These are phyloP conservation scores for Alternaria triticimaculans DNA, from an alignment of 2,329 filamentous ascomycete species.

Conservation along the genomic window DNA sequence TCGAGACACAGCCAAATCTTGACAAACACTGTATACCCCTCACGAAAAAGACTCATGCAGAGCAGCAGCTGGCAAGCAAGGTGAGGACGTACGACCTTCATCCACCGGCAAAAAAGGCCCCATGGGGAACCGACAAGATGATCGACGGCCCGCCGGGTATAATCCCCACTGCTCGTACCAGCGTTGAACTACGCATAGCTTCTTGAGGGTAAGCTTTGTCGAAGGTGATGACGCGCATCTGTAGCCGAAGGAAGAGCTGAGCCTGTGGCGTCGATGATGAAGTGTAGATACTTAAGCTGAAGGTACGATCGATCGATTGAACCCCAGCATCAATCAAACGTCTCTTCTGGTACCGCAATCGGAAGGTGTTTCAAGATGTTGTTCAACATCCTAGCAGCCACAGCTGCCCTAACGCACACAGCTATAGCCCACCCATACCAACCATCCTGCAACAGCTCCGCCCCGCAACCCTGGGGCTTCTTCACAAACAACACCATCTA, in stretches of 20 bases:
- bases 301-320: neutral
- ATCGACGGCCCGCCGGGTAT: constrained; percentile 6
- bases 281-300: constrained; percentile 3
- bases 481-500: constrained; percentile 32
- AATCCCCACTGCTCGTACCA: neutral
- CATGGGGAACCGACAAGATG: neutral
- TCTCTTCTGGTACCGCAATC: neutral
- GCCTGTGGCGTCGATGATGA: neutral
- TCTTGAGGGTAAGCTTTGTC: neutral
- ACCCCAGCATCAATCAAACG: neutral
- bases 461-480: constrained; percentile 19
- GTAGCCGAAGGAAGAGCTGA: neutral
- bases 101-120: constrained; percentile 6
- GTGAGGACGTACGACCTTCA: neutral
- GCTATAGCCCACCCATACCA: constrained; percentile 1
- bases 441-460: neutral
- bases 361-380: neutral
- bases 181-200: neutral
- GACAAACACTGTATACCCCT: neutral
- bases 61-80: neutral
- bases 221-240: neutral
- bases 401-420: neutral
- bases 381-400: neutral
- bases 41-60: neutral
- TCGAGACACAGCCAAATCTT: neutral